A percentile compares a stretch with the other conserved stretches of the same genome.
phyloP scores from a whole-genome alignment of 345 rosid species.

The Leavenworthia alabamica region DNA sequence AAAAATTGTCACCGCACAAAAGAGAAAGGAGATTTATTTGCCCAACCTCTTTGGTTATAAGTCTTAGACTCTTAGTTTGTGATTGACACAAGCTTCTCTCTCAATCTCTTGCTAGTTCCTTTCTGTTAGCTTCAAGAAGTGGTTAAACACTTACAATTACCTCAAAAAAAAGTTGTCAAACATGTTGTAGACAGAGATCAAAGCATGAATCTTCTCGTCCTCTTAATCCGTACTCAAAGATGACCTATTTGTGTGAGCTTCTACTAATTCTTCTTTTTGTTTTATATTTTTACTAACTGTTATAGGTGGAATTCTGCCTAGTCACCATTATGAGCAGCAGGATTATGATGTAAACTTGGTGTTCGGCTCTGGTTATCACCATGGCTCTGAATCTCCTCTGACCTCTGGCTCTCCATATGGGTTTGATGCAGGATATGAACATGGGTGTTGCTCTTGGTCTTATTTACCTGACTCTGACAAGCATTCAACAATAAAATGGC shows the following conservation, averaged over 20 bases:
- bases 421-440: constrained; percentile 27
- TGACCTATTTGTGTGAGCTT: constrained; percentile 27
- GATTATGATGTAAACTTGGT: constrained; percentile 17
- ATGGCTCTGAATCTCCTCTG: constrained; percentile 25
- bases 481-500: constrained; percentile 18
- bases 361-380: constrained; percentile 24
- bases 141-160: constrained; percentile 13
- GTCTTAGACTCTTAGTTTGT: constrained; percentile 24
- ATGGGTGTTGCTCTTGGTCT: constrained; percentile 35
- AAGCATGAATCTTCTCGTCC: constrained; percentile 20
- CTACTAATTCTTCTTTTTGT: constrained; percentile 9
- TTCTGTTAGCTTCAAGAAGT: constrained; percentile 30
- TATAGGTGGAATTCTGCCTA: constrained; percentile 26
- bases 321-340: constrained; percentile 30
- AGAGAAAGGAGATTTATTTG: constrained; percentile 22
- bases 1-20: constrained; percentile 25
- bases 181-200: constrained; percentile 20
- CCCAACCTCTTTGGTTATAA: constrained; percentile 43
- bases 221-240: constrained; percentile 20
- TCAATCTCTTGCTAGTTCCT: constrained; percentile 27
- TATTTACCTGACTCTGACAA: constrained; percentile 47
- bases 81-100: constrained; percentile 20
- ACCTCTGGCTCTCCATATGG: constrained; percentile 23
- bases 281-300: constrained; percentile 1
- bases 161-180: constrained; percentile 27